phyloP scores from a whole-genome alignment of 2,329 filamentous ascomycete species.

The Calonectria honghensis region DNA sequence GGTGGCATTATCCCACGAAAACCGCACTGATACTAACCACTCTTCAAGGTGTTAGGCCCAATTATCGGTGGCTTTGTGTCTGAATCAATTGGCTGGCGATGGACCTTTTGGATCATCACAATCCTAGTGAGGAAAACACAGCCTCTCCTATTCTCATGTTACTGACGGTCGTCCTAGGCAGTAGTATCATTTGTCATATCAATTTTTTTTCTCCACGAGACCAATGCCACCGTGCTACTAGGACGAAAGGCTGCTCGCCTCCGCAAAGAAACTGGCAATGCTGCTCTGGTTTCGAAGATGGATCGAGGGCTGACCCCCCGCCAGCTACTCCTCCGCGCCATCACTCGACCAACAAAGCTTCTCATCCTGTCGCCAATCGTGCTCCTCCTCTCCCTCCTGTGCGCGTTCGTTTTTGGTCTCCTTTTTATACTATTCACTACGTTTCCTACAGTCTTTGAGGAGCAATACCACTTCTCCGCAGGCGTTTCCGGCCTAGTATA shows the following conservation, averaged over 20 bases:
- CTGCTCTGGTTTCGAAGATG: slow-evolving; percentile 42
- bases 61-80: slow-evolving; percentile 67
- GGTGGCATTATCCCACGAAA: slow-evolving; percentile 1
- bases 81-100: slow-evolving; percentile 68
- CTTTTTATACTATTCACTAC: slow-evolving; percentile 62
- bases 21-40: slow-evolving; percentile 33
- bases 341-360: slow-evolving; percentile 65
- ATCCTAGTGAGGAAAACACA: slow-evolving; percentile 57
- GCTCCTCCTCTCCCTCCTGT: slow-evolving; percentile 63
- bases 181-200: slow-evolving; percentile 36
- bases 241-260: slow-evolving; percentile 37
- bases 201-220: slow-evolving; percentile 57
- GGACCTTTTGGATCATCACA: slow-evolving; percentile 71
- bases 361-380: slow-evolving; percentile 73
- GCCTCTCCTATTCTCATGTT: slow-evolving; percentile 26
- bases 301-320: slow-evolving; percentile 40
- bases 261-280: slow-evolving; percentile 42
- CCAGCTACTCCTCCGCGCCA: slow-evolving; percentile 56
- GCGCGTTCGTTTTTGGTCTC: slow-evolving; percentile 60
- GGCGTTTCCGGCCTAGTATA: slow-evolving; percentile 62
- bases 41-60: slow-evolving; percentile 48
- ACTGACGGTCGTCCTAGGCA: slow-evolving; percentile 36
- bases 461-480: slow-evolving; percentile 57
- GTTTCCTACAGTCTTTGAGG: slow-evolving; percentile 60
- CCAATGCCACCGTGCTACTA: slow-evolving; percentile 43